Evolutionary conservation across 805 yeast genomes (phyloP).

Genomic region (Vanderwaltozyma verrucispora): DNA sequence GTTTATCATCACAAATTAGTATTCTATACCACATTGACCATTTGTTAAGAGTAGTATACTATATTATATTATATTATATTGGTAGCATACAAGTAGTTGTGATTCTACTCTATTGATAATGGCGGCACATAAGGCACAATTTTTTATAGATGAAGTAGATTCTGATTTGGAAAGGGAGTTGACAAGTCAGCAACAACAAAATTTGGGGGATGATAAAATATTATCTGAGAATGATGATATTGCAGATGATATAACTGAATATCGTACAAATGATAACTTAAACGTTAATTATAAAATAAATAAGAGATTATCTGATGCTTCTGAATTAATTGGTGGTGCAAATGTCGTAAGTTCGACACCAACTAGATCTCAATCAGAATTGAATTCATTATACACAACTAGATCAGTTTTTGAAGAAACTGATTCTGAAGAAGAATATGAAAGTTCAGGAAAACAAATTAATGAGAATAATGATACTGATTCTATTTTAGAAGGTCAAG

Average conservation of each 20-base stretch:
- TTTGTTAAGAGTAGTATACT: too few relatives aligned
- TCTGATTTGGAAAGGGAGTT: not conserved
- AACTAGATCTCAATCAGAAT: not conserved
- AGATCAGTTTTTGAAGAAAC: not conserved
- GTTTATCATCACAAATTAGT: too few relatives aligned
- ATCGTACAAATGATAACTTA: too few relatives aligned
- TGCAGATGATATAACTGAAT: too few relatives aligned
- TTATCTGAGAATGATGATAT: too few relatives aligned
- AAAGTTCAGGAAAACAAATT: too few relatives aligned
- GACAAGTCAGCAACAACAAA: not conserved
- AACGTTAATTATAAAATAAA: too few relatives aligned
- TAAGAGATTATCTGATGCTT: not conserved
- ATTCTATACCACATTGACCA: too few relatives aligned
- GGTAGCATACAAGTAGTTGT: too few relatives aligned
- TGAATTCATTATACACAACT: not conserved
- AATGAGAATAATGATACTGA: conserved; percentile 1
- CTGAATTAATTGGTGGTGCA: conserved; percentile 2
- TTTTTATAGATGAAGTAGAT: not conserved
- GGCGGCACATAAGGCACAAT: not conserved
- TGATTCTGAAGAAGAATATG: too few relatives aligned
- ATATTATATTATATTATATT: too few relatives aligned
- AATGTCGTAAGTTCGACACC: not conserved
- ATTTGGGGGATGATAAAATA: not conserved
- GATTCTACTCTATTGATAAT: too few relatives aligned
- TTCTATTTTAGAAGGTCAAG: not conserved